These are phyloP conservation scores for Phytophthora meadii DNA, from an alignment of 352 stramenopile genomes.

Conservation along the genomic window DNA sequence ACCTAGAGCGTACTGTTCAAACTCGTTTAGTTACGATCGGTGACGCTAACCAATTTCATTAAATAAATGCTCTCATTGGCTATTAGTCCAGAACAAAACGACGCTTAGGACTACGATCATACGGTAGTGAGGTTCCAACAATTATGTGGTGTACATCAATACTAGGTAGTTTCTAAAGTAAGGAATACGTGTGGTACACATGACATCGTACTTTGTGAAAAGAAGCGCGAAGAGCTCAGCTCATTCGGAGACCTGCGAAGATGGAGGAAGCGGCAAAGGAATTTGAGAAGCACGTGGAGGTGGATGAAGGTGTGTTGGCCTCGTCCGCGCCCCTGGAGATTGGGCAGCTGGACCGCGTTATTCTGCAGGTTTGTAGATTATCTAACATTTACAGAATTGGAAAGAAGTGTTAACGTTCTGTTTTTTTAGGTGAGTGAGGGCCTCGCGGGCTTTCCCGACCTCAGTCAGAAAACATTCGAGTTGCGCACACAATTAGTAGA, in stretches of 20 bases:
- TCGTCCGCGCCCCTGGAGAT: slow-evolving; percentile 65
- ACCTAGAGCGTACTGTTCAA: no score
- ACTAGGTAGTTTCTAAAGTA: no score
- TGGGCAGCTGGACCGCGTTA: slow-evolving; percentile 51
- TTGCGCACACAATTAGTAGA: slow-evolving; percentile 59
- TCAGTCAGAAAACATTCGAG: slow-evolving; percentile 52
- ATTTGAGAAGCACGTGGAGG: slow-evolving; percentile 71
- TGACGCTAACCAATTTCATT: no score
- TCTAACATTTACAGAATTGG: background rate
- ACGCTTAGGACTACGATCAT: no score
- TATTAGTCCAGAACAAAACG: no score
- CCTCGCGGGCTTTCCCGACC: slow-evolving; percentile 39
- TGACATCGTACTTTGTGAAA: background rate
- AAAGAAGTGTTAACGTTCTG: background rate
- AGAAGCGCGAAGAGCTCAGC: slow-evolving; percentile 15
- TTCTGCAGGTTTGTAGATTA: slow-evolving; percentile 44
- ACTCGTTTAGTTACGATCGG: no score
- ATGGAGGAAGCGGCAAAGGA: slow-evolving; percentile 44
- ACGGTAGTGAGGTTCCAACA: background rate
- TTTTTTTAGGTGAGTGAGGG: slow-evolving; percentile 51
- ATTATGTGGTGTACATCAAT: slow-evolving; percentile 12
- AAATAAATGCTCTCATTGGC: no score
- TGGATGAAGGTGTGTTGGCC: slow-evolving; percentile 70
- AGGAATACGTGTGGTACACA: no score
- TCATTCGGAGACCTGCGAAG: background rate